A percentile compares a stretch with the other conserved stretches of the same genome.
These are phyloP conservation scores for Torulaspora quercuum DNA, from an alignment of 805 yeast species.

Conservation along the genomic window DNA sequence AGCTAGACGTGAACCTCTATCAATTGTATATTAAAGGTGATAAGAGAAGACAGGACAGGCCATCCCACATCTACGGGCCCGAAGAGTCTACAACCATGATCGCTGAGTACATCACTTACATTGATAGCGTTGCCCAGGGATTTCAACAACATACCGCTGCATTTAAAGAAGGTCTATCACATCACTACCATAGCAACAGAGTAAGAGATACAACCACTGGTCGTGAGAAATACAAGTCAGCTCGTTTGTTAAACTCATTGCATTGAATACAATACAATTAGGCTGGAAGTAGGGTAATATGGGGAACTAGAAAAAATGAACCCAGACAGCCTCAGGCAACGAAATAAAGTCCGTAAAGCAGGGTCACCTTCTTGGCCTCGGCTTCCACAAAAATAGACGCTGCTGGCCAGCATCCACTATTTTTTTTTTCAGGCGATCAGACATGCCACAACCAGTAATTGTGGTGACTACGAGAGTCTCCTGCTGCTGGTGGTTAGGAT, in stretches of 20 bases:
- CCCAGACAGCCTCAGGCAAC: background rate
- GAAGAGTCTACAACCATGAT: constrained; percentile 17
- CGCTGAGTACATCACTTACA: constrained; percentile 17
- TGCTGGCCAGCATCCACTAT: constrained; percentile 10
- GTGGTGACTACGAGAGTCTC: constrained; percentile 1
- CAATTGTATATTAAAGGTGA: constrained; percentile 9
- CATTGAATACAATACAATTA: too few relatives aligned
- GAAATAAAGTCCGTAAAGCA: background rate
- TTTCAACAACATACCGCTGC: constrained; percentile 23
- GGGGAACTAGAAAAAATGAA: too few relatives aligned
- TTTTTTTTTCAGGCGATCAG: background rate
- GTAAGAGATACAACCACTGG: constrained; percentile 4
- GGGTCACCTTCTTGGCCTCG: background rate
- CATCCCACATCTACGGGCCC: constrained; percentile 12
- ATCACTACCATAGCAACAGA: constrained; percentile 16
- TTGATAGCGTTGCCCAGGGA: constrained; percentile 13
- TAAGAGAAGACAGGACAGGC: background rate
- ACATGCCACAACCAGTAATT: constrained; percentile 1
- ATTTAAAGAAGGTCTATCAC: constrained; percentile 22
- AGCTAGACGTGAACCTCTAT: constrained; percentile 20
- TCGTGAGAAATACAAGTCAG: constrained; percentile 4
- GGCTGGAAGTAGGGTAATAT: too few relatives aligned
- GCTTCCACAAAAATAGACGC: constrained; percentile 6
- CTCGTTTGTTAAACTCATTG: constrained; percentile 3
- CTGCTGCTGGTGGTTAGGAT: constrained; percentile 1